phyloP scores from a whole-genome alignment of 306 rosid genomes.

The Cicer arietinum region DNA sequence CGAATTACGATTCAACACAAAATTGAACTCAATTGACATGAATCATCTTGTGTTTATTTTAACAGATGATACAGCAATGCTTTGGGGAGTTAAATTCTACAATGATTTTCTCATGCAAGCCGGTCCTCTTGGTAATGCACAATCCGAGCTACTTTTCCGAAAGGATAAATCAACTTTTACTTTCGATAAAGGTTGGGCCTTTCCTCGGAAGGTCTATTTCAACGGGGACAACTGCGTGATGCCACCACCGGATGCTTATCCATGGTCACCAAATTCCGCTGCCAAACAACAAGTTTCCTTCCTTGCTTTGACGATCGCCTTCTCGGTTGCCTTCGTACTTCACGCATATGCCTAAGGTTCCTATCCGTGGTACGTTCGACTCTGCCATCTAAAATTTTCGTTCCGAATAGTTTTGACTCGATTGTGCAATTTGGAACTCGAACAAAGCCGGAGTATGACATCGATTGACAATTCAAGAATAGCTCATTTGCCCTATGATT shows the following conservation, averaged over 20 bases:
- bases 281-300: conserved; percentile 50
- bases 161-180: conserved; percentile 74
- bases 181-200: conserved; percentile 92
- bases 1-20: too few species aligned
- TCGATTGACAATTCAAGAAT: conserved; percentile 33
- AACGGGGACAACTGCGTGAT: conserved; percentile 94
- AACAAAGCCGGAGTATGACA: conserved; percentile 37
- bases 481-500: conserved; percentile 35
- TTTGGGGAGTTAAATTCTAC: conserved; percentile 92
- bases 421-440: conserved; percentile 29
- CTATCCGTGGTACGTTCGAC: not conserved
- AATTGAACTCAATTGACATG: too few species aligned
- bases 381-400: conserved; percentile 18
- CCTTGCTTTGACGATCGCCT: conserved; percentile 48
- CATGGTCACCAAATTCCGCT: conserved; percentile 71
- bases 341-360: conserved; percentile 45
- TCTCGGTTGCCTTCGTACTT: conserved; percentile 51
- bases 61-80: conserved; percentile 91
- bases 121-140: conserved; percentile 78
- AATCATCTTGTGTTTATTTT: conserved; percentile 32
- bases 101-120: conserved; percentile 87
- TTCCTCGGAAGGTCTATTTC: conserved; percentile 83
- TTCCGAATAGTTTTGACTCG: conserved; percentile 38
- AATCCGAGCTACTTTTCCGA: conserved; percentile 79
- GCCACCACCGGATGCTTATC: conserved; percentile 93